Percentiles rank a stretch among this genome's conserved stretches.
These are phyloP conservation scores for Plectosphaerella sp. DNA, from an alignment of 2,329 filamentous ascomycete species.

Conservation along the genomic window DNA sequence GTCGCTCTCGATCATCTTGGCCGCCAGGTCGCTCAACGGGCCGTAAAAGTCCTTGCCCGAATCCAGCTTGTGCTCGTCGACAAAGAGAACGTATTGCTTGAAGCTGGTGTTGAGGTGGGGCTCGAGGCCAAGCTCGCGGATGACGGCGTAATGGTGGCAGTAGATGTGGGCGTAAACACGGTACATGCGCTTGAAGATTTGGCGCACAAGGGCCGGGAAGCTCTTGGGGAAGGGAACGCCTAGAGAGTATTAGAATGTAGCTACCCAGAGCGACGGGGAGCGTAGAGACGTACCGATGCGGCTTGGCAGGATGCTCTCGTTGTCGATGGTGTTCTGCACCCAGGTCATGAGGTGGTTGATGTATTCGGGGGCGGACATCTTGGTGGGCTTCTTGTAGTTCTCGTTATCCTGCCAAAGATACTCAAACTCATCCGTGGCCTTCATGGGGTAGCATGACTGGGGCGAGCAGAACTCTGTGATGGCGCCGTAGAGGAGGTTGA, in stretches of 20 bases:
- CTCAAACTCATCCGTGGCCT: constrained; percentile 99
- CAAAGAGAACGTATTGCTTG: constrained; percentile 98
- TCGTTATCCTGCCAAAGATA: constrained; percentile 98
- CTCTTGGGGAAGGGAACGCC: constrained; percentile 93
- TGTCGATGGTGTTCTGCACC: constrained; percentile 94
- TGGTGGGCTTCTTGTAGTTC: constrained; percentile 91
- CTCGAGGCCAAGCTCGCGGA: constrained; percentile 90
- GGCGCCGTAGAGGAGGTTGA: constrained; percentile 96
- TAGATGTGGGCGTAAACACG: constrained; percentile 99
- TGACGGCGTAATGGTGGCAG: constrained; percentile 98
- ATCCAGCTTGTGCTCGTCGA: constrained; percentile 90
- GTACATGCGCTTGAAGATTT: constrained; percentile 99
- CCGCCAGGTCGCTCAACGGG: constrained; percentile 88
- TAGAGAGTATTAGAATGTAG: constrained; percentile 17
- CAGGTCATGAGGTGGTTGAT: constrained; percentile 97
- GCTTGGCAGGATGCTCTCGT: constrained; percentile 91
- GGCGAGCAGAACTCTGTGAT: constrained; percentile 99
- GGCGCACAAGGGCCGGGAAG: constrained; percentile 82
- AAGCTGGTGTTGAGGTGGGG: constrained; percentile 98
- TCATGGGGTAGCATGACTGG: constrained; percentile 97
- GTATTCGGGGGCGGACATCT: constrained; percentile 96
- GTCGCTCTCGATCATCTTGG: constrained; percentile 96
- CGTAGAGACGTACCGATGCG: constrained; percentile 61
- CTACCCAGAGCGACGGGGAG: constrained; percentile 1
- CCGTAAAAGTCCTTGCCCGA: constrained; percentile 98